Evolutionary conservation across 352 stramenopile genomes (phyloP), one percentile per base, ranked within the genome.

Genomic region (Phytophthora rubi): DNA sequence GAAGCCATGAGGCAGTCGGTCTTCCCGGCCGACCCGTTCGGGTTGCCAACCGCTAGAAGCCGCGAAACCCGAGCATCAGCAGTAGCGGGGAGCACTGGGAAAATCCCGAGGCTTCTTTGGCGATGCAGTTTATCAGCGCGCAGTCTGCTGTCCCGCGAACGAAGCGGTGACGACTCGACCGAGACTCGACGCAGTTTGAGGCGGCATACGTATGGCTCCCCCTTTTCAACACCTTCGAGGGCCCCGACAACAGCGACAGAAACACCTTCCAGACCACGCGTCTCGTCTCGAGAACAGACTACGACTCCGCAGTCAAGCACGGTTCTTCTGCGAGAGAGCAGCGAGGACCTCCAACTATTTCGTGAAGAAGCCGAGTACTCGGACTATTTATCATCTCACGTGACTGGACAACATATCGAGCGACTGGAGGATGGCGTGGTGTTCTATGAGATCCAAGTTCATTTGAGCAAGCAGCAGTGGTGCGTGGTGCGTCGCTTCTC

Each of bases 341-440:
- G 74, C 23, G 68, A 82, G 3, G 73, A 88, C 12, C 71, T 91
- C 2, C 73, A 75, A 15, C 61, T 91, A 9, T 89, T 92, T 57
- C 84, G 82, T 2, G 84, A 92, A 42, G 82, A 93, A 59, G 85
- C 86, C 23, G 86, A 94, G 68, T 94, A 94, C 70, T 94, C 86
- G 35, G 86, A 94, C 59, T 92, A 94, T 73, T 62, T 94, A 53
- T 73, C 70, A 6, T 79, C 80, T 32, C 47, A 66, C 7, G 42
- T 90, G 45, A 89, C 79, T 0, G 73, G 80, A 4, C 59, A 79
- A 4, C 86, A 91, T 60, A 56, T 75, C 12, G 74, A 90, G 48
- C 61, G 78, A 7, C 42, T 26, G 18, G 68, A 79, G 28, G 79
- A 92, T 51, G 71, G 76, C 10, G 78, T 91, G 16, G 80, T 92